phyloP scores from a whole-genome alignment of 768 basidiomycete species.

The Clavulina sp. region DNA sequence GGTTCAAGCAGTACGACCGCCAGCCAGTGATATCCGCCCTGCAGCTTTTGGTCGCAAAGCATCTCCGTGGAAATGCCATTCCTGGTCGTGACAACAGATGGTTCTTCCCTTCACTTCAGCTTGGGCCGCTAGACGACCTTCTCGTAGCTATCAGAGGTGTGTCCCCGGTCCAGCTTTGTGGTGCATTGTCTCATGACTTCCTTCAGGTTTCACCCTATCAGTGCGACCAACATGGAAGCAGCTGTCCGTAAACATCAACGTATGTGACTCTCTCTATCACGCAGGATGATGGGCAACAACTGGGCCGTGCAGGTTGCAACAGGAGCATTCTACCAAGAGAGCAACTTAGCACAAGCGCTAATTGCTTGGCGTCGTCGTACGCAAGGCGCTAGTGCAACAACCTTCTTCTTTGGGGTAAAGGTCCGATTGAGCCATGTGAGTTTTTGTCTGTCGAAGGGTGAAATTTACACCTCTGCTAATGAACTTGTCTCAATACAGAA shows the following conservation, averaged over 20 bases:
- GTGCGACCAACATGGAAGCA: slow-evolving; percentile 26
- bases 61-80: no score
- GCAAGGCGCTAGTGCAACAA: slow-evolving; percentile 15
- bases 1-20: slow-evolving; percentile 39
- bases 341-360: slow-evolving; percentile 45
- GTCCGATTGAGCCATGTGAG: slow-evolving; percentile 35
- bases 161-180: no score
- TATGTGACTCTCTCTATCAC: slow-evolving; percentile 1
- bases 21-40: slow-evolving; percentile 42
- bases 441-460: no score
- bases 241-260: slow-evolving; percentile 37
- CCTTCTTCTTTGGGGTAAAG: slow-evolving; percentile 48
- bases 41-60: slow-evolving; percentile 43
- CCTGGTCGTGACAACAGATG: no score
- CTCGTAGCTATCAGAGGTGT: no score
- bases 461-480: slow-evolving; percentile 21
- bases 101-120: no score
- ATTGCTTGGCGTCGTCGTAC: slow-evolving; percentile 32
- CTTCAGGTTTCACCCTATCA: slow-evolving; percentile 34
- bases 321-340: slow-evolving; percentile 28
- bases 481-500: no score
- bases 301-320: slow-evolving; percentile 22
- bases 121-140: no score
- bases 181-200: no score
- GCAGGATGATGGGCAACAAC: neutral